A percentile compares a stretch with the other conserved stretches of the same genome.
Evolutionary conservation across 2,329 filamentous ascomycete genomes (phyloP).

Genomic region (Ophiostoma triangulosporum): DNA sequence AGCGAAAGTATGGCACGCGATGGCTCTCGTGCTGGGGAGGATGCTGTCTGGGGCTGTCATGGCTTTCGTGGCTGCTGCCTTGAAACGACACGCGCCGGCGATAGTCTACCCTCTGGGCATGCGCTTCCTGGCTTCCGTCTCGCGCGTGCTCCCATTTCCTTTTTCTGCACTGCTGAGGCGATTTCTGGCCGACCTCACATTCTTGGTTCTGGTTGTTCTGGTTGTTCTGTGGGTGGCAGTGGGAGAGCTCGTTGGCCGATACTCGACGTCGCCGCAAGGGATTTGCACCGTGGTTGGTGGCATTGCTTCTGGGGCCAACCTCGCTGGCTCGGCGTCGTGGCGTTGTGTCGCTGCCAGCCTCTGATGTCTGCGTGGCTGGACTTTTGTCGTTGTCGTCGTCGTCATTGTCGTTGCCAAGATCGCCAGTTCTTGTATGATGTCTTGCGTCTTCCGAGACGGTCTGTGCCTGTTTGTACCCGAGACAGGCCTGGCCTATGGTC

Average conservation of each 20-base stretch:
- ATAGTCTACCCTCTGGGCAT: not conserved
- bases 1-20: conserved; percentile 77
- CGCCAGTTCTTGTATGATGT: not conserved
- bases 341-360: conserved; percentile 3
- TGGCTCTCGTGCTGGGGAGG: conserved; percentile 35
- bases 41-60: not conserved
- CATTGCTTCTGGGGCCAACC: not conserved
- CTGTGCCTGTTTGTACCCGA: too few species aligned
- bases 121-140: not conserved
- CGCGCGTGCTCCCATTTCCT: not conserved
- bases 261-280: not conserved
- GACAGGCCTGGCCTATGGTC: conserved; percentile 55
- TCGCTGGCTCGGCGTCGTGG: not conserved
- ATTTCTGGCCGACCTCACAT: not conserved
- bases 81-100: conserved; percentile 5
- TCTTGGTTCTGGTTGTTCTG: not conserved
- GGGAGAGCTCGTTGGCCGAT: not conserved
- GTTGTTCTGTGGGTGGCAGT: not conserved
- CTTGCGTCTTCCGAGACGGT: too few species aligned
- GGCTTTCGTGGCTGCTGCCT: conserved; percentile 6
- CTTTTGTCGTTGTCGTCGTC: not conserved
- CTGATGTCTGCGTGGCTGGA: conserved; percentile 25
- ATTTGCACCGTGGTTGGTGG: not conserved
- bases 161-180: not conserved
- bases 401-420: conserved; percentile 13